Evolutionary conservation across 495 filamentous ascomycete species (phyloP).

Genomic region (Stereocaulon alpinum): DNA sequence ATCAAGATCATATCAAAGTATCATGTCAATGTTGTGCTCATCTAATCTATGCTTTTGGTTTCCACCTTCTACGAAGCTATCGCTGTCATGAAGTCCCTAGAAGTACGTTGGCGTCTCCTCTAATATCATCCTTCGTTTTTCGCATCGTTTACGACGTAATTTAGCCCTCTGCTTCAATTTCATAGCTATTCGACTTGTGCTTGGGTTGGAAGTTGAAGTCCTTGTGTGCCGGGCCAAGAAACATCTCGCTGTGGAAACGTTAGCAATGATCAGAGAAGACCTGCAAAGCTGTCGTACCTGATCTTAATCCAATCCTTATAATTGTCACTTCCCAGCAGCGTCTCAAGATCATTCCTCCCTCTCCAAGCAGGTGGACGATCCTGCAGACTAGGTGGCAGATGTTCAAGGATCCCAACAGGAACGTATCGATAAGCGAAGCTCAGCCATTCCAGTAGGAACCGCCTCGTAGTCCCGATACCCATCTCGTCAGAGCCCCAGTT

Average conservation of each 20-base stretch:
- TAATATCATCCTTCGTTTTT: no score
- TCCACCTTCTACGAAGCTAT: no score
- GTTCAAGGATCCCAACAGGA: slow-evolving; percentile 77
- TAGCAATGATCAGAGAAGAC: slow-evolving; percentile 6
- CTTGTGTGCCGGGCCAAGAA: slow-evolving; percentile 79
- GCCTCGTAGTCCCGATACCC: slow-evolving; percentile 74
- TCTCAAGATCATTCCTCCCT: slow-evolving; percentile 85
- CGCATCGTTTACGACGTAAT: not conserved
- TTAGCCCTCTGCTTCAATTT: slow-evolving; percentile 52
- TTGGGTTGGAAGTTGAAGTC: slow-evolving; percentile 96
- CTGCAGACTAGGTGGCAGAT: slow-evolving; percentile 74
- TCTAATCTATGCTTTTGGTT: not conserved
- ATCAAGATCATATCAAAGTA: not conserved
- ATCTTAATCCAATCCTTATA: slow-evolving; percentile 99
- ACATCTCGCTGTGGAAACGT: slow-evolving; percentile 68
- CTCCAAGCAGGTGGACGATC: slow-evolving; percentile 76
- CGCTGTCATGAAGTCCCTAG: no score
- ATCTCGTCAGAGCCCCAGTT: slow-evolving; percentile 92
- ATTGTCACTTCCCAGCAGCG: slow-evolving; percentile 73
- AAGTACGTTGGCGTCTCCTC: no score
- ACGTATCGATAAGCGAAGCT: slow-evolving; percentile 88
- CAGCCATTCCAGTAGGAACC: slow-evolving; percentile 90
- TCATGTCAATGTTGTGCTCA: not conserved
- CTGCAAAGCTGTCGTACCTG: slow-evolving; percentile 44
- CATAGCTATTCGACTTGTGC: slow-evolving; percentile 85